Conservation (phyloP, 2,329 filamentous ascomycete genomes). For the Tolypocladium paradoxum region DNA sequence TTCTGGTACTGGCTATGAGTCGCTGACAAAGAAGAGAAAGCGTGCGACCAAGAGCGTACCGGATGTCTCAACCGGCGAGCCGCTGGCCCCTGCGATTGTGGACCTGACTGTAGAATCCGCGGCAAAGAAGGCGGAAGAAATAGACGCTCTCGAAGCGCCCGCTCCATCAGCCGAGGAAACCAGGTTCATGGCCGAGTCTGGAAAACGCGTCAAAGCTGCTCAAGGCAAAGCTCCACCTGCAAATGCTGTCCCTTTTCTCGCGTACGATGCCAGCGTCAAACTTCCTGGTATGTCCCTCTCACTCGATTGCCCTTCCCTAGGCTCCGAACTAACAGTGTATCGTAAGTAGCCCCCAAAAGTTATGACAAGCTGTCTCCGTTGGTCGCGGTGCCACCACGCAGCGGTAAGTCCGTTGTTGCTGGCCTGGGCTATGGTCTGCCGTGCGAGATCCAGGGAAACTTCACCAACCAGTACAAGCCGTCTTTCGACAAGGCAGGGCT, state of each 20-base stretch:
- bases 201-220: constrained; percentile 24
- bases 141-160: constrained; percentile 20
- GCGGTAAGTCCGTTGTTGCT: constrained; percentile 26
- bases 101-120: constrained; percentile 19
- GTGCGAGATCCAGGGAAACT: constrained; percentile 32
- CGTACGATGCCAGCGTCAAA: constrained; percentile 27
- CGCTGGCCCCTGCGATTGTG: constrained; percentile 6
- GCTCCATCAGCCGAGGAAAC: constrained; percentile 22
- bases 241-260: constrained; percentile 26
- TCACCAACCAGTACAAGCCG: constrained; percentile 29
- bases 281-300: constrained; percentile 18
- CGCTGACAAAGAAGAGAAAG: constrained; percentile 28
- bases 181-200: constrained; percentile 25
- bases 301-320: neutral
- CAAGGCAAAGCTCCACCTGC: constrained; percentile 27
- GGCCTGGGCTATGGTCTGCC: constrained; percentile 28
- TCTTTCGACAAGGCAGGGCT: constrained; percentile 26
- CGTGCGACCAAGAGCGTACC: constrained; percentile 16
- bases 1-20: constrained; percentile 11
- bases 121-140: constrained; percentile 22
- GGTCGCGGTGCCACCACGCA: constrained; percentile 28
- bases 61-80: constrained; percentile 17
- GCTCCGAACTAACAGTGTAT: neutral
- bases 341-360: constrained; percentile 24
- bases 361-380: constrained; percentile 33